Evolutionary conservation across 2,329 filamentous ascomycete genomes (phyloP).

Genomic region (Ophiostoma sp.): DNA sequence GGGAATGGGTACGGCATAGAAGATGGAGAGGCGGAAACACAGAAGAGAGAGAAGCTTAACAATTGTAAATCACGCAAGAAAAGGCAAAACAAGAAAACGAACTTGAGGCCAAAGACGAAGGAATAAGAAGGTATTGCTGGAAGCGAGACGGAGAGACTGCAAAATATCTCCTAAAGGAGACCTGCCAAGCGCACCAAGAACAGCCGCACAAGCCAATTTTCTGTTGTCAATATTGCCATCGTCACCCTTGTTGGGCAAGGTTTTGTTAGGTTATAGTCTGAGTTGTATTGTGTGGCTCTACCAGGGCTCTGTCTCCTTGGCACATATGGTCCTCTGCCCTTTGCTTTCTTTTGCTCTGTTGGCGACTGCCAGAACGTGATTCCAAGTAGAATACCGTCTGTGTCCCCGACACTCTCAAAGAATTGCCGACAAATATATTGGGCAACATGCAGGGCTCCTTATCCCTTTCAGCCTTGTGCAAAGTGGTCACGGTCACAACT

Average conservation of each 20-base stretch:
- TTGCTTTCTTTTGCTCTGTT: not conserved
- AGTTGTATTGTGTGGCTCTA: not conserved
- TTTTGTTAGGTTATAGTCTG: not conserved
- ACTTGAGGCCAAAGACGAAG: not conserved
- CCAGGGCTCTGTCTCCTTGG: not conserved
- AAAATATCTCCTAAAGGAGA: not conserved
- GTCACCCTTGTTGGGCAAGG: not conserved
- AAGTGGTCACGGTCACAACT: not conserved
- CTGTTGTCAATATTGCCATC: not conserved
- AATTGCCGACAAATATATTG: not conserved
- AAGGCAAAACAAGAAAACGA: not conserved
- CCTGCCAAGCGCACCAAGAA: not conserved
- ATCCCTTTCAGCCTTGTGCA: not conserved
- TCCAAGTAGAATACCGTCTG: not conserved
- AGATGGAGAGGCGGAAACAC: not conserved
- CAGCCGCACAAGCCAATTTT: not conserved
- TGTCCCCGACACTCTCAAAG: not conserved
- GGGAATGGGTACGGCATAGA: not conserved
- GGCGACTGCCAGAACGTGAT: not conserved
- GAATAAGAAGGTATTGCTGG: not conserved
- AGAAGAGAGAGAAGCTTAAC: not conserved
- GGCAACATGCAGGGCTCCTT: not conserved
- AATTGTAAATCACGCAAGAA: not conserved
- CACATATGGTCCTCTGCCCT: not conserved
- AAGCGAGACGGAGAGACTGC: not conserved